A percentile compares a stretch with the other conserved stretches of the same genome.
Evolutionary conservation across 345 rosid genomes (phyloP).

Genomic region (Aquilaria sinensis): DNA sequence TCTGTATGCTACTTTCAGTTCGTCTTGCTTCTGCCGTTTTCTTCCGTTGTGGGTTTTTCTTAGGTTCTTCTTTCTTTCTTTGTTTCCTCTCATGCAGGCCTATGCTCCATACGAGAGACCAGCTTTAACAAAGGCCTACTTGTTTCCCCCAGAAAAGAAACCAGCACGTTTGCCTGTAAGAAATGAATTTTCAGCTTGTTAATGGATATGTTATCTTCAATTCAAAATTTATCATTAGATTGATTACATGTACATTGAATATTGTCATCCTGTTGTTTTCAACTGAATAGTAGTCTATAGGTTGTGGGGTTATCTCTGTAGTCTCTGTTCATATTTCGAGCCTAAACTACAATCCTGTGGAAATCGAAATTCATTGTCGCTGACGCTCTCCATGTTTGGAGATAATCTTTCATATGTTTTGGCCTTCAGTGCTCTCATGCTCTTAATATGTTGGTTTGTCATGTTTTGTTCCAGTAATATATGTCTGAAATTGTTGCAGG

Average conservation of each 20-base stretch:
- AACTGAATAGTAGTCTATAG: too few relatives aligned
- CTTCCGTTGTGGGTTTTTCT: background rate
- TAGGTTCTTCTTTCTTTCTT: background rate
- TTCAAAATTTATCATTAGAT: background rate
- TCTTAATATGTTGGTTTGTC: conserved; percentile 5
- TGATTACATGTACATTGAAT: background rate
- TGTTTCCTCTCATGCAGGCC: conserved; percentile 39
- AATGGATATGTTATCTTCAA: background rate
- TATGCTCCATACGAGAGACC: conserved; percentile 96
- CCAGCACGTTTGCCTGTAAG: conserved; percentile 94
- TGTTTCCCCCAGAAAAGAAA: conserved; percentile 87
- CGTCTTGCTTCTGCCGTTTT: background rate
- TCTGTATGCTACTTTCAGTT: background rate
- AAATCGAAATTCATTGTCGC: too few relatives aligned
- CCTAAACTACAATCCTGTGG: too few relatives aligned
- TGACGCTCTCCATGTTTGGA: too few relatives aligned
- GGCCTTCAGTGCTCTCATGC: background rate
- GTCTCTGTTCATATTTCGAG: too few relatives aligned
- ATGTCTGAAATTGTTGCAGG: conserved; percentile 32
- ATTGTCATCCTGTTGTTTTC: background rate
- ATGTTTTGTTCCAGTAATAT: conserved; percentile 2
- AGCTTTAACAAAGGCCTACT: conserved; percentile 87
- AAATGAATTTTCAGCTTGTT: background rate
- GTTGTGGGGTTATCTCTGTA: too few relatives aligned
- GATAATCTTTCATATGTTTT: too few relatives aligned